Percentiles rank a stretch among this genome's conserved stretches.
These are phyloP conservation scores for Penicillium paxilli DNA, from an alignment of 495 filamentous ascomycete species.

Conservation along the genomic window DNA sequence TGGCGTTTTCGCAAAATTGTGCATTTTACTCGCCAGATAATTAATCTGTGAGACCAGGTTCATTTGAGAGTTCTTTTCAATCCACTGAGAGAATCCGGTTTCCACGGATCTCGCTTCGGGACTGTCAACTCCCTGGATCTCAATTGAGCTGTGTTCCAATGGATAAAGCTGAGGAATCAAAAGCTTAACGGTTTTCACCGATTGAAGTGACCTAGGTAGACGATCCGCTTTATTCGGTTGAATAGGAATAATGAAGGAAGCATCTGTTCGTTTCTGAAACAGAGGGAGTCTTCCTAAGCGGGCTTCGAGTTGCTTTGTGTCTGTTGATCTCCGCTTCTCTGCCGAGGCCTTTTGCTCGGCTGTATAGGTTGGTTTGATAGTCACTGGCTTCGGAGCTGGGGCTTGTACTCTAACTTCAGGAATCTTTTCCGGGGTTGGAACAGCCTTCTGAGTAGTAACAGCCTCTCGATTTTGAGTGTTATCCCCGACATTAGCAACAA, in stretches of 20 bases:
- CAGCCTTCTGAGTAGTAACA: not conserved
- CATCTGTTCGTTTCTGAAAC: slow-evolving; percentile 69
- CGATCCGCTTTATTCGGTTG: slow-evolving; percentile 62
- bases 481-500: slow-evolving; percentile 60
- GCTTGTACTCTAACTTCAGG: not conserved
- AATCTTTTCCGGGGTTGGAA: not conserved
- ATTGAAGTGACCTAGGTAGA: slow-evolving; percentile 63
- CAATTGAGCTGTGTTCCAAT: slow-evolving; percentile 64
- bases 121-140: slow-evolving; percentile 63
- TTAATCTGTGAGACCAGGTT: slow-evolving; percentile 76
- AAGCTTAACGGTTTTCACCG: slow-evolving; percentile 64
- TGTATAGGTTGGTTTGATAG: slow-evolving; percentile 35
- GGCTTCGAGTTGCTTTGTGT: slow-evolving; percentile 75
- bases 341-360: slow-evolving; percentile 60
- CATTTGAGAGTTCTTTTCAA: slow-evolving; percentile 55
- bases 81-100: slow-evolving; percentile 61
- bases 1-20: slow-evolving; percentile 60
- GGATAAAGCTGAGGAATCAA: slow-evolving; percentile 74
- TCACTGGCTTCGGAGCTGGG: slow-evolving; percentile 2
- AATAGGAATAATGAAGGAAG: slow-evolving; percentile 71
- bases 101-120: slow-evolving; percentile 62
- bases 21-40: slow-evolving; percentile 73
- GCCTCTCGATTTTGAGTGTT: slow-evolving; percentile 31
- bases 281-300: slow-evolving; percentile 68
- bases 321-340: slow-evolving; percentile 60